Percentiles rank a stretch among this genome's conserved stretches.
Evolutionary conservation across 257 asterid genomes (phyloP).

Genomic region (Verbena officinalis): DNA sequence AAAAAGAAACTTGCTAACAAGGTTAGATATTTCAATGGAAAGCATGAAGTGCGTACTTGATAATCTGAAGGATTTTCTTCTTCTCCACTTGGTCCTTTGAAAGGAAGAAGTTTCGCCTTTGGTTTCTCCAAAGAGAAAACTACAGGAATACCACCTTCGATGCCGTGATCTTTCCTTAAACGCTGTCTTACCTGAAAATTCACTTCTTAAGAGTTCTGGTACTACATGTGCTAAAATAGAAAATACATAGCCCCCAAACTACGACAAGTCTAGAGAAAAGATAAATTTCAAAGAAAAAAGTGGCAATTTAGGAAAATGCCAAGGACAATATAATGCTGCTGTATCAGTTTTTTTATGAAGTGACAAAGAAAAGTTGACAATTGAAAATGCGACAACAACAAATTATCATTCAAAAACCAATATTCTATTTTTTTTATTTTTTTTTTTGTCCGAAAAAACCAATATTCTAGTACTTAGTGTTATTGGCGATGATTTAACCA

Average conservation of each 20-base stretch:
- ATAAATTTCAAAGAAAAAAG: not conserved
- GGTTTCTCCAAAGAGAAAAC: constrained; percentile 96
- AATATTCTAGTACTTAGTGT: not conserved
- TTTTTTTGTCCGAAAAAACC: too few species aligned
- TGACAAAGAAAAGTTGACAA: too few species aligned
- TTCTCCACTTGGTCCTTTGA: constrained; percentile 83
- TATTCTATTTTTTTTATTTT: too few species aligned
- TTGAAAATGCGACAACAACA: too few species aligned
- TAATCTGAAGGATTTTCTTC: constrained; percentile 97
- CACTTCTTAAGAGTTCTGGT: constrained; percentile 32
- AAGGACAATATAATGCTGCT: too few species aligned
- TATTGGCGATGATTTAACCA: not conserved
- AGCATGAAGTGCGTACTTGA: constrained; percentile 61
- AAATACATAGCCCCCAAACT: constrained; percentile 13
- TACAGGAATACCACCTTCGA: constrained; percentile 97
- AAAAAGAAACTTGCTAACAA: constrained; percentile 2
- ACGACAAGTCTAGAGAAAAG: not conserved
- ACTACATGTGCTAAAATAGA: constrained; percentile 8
- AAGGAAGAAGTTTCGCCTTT: constrained; percentile 90
- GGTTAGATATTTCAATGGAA: constrained; percentile 12
- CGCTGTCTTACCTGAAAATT: constrained; percentile 83
- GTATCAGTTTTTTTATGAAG: too few species aligned
- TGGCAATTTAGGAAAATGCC: constrained; percentile 1
- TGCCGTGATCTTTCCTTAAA: constrained; percentile 78
- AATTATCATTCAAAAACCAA: constrained; percentile 1